These are phyloP conservation scores for Parafenestella ontariensis DNA, from an alignment of 2,329 filamentous ascomycete species.

Conservation along the genomic window DNA sequence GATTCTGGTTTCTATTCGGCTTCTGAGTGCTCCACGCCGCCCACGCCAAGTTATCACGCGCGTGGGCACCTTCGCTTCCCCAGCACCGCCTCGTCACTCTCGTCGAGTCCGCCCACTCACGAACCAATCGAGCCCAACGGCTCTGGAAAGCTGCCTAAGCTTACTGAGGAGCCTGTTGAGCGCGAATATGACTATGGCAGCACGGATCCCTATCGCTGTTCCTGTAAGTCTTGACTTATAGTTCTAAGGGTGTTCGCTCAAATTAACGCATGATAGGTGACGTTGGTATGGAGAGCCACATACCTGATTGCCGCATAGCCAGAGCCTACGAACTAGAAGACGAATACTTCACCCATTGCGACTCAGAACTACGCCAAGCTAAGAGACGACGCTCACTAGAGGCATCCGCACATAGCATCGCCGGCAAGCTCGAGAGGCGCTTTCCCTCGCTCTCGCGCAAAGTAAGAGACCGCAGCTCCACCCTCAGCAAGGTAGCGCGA, in stretches of 20 bases:
- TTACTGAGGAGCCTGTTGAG: constrained; percentile 82
- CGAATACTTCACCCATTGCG: constrained; percentile 68
- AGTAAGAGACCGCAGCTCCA: constrained; percentile 59
- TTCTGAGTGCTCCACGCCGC: constrained; percentile 73
- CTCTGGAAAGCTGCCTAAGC: constrained; percentile 76
- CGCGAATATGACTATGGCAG: constrained; percentile 67
- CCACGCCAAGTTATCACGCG: constrained; percentile 72
- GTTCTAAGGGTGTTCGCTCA: constrained; percentile 9
- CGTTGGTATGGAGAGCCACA: constrained; percentile 64
- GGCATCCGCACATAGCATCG: constrained; percentile 67
- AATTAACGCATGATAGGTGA: constrained; percentile 60
- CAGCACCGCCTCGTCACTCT: constrained; percentile 81
- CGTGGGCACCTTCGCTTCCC: constrained; percentile 70
- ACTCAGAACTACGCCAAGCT: constrained; percentile 60
- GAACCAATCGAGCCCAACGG: constrained; percentile 63
- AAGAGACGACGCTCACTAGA: constrained; percentile 68
- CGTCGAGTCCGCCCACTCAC: constrained; percentile 59
- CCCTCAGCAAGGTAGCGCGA: constrained; percentile 45
- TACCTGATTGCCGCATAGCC: constrained; percentile 47
- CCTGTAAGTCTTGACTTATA: constrained; percentile 67
- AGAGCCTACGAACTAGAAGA: constrained; percentile 69
- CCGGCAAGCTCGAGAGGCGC: constrained; percentile 70
- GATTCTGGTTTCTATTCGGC: constrained; percentile 56
- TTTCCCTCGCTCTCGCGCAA: constrained; percentile 63
- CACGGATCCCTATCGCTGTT: constrained; percentile 61